A percentile compares a stretch with the other conserved stretches of the same genome.
Evolutionary conservation across 2,329 filamentous ascomycete species (phyloP).

Genomic region (Pseudocercospora musae): DNA sequence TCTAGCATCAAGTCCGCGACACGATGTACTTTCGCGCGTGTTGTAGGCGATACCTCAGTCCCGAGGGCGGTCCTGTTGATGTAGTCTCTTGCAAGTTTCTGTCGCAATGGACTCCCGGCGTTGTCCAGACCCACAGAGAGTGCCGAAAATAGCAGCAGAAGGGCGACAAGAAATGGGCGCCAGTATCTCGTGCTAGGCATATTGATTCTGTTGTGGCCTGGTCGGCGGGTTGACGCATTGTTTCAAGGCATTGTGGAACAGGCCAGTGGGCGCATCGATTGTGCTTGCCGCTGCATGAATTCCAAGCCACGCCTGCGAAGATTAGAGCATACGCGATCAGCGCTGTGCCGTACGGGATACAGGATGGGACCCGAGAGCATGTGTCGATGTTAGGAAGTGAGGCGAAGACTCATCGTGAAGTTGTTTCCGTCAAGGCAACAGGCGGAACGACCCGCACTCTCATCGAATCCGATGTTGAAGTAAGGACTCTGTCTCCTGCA

Average conservation of each 20-base stretch:
- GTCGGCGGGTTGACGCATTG: too few relatives aligned
- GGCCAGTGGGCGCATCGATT: too few relatives aligned
- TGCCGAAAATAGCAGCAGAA: too few relatives aligned
- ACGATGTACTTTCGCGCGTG: neutral
- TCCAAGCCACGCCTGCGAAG: too few relatives aligned
- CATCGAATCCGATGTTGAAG: constrained; percentile 5
- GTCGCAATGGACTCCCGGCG: neutral
- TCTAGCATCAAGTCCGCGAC: constrained; percentile 2
- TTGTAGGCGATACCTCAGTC: neutral
- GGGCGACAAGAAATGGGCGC: too few relatives aligned
- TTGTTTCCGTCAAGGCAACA: neutral
- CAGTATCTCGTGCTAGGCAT: too few relatives aligned
- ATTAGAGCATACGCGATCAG: too few relatives aligned
- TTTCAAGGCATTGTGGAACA: too few relatives aligned
- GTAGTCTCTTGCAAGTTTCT: neutral
- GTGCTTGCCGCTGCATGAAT: too few relatives aligned
- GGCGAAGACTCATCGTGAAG: neutral
- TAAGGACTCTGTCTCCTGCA: constrained; percentile 8
- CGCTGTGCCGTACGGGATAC: too few relatives aligned
- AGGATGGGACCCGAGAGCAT: too few relatives aligned
- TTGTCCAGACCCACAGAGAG: neutral
- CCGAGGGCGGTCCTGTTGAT: neutral
- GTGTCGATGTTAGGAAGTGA: neutral
- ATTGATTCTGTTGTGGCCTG: too few relatives aligned
- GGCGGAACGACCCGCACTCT: neutral